phyloP scores from a whole-genome alignment of 2,329 filamentous ascomycete genomes.

The Elsinoe necatrix region DNA sequence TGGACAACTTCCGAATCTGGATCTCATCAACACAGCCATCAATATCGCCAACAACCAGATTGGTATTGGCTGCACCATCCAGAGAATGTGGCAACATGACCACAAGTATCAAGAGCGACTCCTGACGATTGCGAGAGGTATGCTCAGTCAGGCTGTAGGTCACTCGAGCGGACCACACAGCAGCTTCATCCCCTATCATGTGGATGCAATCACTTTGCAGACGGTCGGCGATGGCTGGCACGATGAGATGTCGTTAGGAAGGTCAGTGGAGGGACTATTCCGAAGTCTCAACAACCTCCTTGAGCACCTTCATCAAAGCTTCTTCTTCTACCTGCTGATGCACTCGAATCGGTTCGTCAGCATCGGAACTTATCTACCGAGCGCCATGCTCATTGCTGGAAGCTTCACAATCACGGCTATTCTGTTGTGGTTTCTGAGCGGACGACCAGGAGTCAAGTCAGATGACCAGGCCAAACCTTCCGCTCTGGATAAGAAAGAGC shows the following conservation, averaged over 20 bases:
- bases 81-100: slow-evolving; percentile 72
- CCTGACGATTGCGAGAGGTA: slow-evolving; percentile 80
- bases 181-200: slow-evolving; percentile 94
- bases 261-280: slow-evolving; percentile 82
- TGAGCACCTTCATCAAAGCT: slow-evolving; percentile 95
- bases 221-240: slow-evolving; percentile 89
- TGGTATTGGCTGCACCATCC: slow-evolving; percentile 74
- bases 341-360: slow-evolving; percentile 88
- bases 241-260: slow-evolving; percentile 91
- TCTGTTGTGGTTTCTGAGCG: slow-evolving; percentile 85
- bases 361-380: slow-evolving; percentile 93
- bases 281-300: slow-evolving; percentile 92
- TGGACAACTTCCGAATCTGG: slow-evolving; percentile 88
- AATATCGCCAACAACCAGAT: slow-evolving; percentile 84
- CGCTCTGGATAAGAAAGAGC: slow-evolving; percentile 26
- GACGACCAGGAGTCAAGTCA: slow-evolving; percentile 33
- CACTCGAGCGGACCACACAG: slow-evolving; percentile 87
- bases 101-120: slow-evolving; percentile 75
- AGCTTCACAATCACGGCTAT: slow-evolving; percentile 97
- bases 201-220: slow-evolving; percentile 89
- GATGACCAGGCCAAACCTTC: slow-evolving; percentile 30
- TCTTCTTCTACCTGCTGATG: slow-evolving; percentile 98
- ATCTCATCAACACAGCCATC: slow-evolving; percentile 89
- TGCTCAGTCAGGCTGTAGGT: slow-evolving; percentile 84
- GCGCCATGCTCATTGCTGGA: slow-evolving; percentile 90